These are phyloP conservation scores for Beauveria caledonica DNA, from an alignment of 2,329 filamentous ascomycete genomes.

Conservation along the genomic window DNA sequence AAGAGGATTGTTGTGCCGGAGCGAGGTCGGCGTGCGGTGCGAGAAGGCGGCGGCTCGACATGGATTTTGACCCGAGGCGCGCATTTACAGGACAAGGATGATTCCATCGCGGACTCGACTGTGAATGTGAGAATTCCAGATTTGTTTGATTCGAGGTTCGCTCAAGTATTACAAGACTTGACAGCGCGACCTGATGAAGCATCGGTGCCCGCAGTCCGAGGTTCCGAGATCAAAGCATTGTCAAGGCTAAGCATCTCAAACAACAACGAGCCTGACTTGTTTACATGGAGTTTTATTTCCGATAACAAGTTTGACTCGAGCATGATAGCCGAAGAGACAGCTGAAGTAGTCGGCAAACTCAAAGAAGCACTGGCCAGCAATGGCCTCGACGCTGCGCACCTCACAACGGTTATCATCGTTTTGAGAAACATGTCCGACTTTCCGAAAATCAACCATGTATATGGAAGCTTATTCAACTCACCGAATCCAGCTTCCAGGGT, in stretches of 20 bases:
- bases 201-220: neutral
- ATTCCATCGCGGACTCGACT: neutral
- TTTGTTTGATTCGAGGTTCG: constrained; percentile 58
- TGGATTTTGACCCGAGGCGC: constrained; percentile 58
- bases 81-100: constrained; percentile 37
- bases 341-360: constrained; percentile 39
- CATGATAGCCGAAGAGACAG: constrained; percentile 39
- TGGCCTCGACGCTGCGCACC: constrained; percentile 25
- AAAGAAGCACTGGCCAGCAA: constrained; percentile 28
- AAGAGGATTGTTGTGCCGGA: constrained; percentile 56
- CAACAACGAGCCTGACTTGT: neutral
- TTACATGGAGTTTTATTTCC: constrained; percentile 30
- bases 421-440: constrained; percentile 79
- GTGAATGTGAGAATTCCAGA: constrained; percentile 43
- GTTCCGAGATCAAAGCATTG: neutral
- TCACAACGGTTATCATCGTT: constrained; percentile 56
- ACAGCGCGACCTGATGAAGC: neutral
- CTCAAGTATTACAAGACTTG: constrained; percentile 29
- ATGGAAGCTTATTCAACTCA: constrained; percentile 62
- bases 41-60: constrained; percentile 69
- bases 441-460: constrained; percentile 62
- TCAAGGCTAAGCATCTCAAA: neutral
- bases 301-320: constrained; percentile 15
- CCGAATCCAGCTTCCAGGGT: constrained; percentile 82
- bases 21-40: constrained; percentile 42